These are phyloP conservation scores for Thalia dealbata DNA, from an alignment of 176 grass and related monocot genomes.

Conservation along the genomic window DNA sequence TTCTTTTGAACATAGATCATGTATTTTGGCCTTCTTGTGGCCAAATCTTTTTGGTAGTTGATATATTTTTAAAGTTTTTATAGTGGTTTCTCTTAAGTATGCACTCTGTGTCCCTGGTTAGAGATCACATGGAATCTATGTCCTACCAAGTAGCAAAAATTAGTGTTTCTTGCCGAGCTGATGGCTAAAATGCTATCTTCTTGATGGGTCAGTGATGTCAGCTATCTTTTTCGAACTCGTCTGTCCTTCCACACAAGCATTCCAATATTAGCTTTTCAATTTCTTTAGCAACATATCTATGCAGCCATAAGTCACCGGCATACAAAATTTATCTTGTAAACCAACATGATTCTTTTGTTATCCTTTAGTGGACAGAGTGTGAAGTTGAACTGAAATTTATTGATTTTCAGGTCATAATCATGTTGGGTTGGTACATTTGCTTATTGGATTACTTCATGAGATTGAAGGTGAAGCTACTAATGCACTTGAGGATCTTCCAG, in stretches of 20 bases:
- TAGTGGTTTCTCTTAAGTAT: not conserved
- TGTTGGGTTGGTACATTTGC: conserved; percentile 79
- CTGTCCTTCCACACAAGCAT: too few species aligned
- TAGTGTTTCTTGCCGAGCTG: not conserved
- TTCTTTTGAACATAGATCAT: not conserved
- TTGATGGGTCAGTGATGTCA: not conserved
- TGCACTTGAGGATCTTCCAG: too few species aligned
- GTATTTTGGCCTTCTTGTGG: not conserved
- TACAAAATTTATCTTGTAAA: not conserved
- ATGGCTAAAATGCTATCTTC: not conserved
- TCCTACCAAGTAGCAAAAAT: not conserved
- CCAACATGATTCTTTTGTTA: not conserved
- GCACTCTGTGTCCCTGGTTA: not conserved
- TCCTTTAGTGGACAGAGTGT: not conserved
- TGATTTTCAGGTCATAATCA: conserved; percentile 80
- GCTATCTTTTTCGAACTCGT: not conserved
- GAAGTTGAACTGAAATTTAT: not conserved
- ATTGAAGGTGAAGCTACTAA: conserved; percentile 72
- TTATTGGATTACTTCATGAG: conserved; percentile 69
- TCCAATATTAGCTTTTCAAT: not conserved
- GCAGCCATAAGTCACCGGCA: not conserved
- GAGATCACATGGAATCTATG: not conserved
- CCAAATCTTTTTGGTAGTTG: not conserved
- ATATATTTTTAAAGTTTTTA: not conserved
- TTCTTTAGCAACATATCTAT: not conserved